Evolutionary conservation across 2,329 filamentous ascomycete genomes (phyloP).

Genomic region (Sclerotinia subarctica): DNA sequence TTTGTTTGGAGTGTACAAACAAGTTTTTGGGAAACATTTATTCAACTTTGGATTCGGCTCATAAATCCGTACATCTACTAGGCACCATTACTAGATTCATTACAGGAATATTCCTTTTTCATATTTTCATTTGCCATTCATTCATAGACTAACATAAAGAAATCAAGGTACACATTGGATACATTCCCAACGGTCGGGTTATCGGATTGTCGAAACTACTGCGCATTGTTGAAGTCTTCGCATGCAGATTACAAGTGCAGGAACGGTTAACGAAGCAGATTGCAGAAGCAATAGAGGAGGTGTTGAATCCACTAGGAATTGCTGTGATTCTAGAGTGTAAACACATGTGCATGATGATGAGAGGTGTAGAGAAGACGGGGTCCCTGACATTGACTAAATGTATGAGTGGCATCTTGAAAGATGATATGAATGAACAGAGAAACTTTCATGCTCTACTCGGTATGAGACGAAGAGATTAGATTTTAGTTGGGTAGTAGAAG

Average conservation of each 20-base stretch:
- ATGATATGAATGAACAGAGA: constrained; percentile 63
- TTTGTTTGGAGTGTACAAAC: not conserved
- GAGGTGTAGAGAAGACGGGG: constrained; percentile 67
- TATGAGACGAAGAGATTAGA: too few species aligned
- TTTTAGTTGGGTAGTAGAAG: too few species aligned
- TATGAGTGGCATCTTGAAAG: constrained; percentile 68
- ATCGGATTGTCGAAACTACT: constrained; percentile 92
- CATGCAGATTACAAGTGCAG: constrained; percentile 85
- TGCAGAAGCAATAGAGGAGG: constrained; percentile 81
- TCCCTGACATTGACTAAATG: constrained; percentile 65
- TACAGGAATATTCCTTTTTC: too few species aligned
- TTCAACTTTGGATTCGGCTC: not conserved
- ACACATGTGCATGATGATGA: constrained; percentile 82
- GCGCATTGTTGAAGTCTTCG: constrained; percentile 92
- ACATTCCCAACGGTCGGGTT: constrained; percentile 84
- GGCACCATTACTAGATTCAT: not conserved
- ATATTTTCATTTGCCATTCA: not conserved
- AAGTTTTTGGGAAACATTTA: not conserved
- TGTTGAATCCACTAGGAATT: constrained; percentile 85
- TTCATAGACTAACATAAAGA: constrained; percentile 18
- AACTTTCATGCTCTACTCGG: constrained; percentile 54
- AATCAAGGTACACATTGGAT: constrained; percentile 88
- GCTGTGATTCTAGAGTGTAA: constrained; percentile 93
- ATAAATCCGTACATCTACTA: too few species aligned
- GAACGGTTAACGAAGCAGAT: constrained; percentile 92